Evolutionary conservation across 2,329 filamentous ascomycete genomes (phyloP).

Genomic region (Nemania sp.): DNA sequence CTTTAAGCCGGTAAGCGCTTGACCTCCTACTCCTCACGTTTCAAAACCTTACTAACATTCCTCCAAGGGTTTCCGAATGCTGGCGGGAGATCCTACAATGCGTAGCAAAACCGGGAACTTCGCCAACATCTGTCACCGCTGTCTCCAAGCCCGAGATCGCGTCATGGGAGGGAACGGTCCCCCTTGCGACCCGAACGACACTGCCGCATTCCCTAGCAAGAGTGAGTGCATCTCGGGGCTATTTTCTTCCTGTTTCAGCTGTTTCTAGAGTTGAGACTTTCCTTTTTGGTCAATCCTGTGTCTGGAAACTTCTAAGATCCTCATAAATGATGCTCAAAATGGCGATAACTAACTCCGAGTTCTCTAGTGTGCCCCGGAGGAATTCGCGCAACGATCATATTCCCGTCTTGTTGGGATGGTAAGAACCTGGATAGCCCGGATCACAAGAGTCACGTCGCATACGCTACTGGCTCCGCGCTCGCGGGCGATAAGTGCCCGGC

Average conservation of each 20-base stretch:
- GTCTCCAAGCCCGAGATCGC: conserved; percentile 18
- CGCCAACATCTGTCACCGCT: conserved; percentile 25
- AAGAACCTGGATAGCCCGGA: conserved; percentile 48
- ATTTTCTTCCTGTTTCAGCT: too few species aligned
- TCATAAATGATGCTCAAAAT: too few species aligned
- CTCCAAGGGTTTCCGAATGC: conserved; percentile 22
- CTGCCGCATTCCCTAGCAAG: conserved; percentile 18
- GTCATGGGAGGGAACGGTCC: conserved; percentile 22
- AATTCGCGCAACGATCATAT: conserved; percentile 23
- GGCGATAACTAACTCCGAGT: too few species aligned
- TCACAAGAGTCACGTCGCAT: conserved; percentile 45
- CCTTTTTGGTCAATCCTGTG: too few species aligned
- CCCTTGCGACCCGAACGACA: conserved; percentile 14
- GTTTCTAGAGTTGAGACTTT: too few species aligned
- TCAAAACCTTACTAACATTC: not conserved
- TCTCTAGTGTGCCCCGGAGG: conserved; percentile 24
- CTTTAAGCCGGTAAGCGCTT: conserved; percentile 13
- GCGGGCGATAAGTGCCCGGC: conserved; percentile 21
- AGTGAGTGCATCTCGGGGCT: too few species aligned
- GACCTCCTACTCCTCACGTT: not conserved
- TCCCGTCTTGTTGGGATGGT: conserved; percentile 47
- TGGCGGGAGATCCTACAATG: conserved; percentile 18
- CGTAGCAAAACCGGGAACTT: conserved; percentile 21
- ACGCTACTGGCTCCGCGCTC: conserved; percentile 19
- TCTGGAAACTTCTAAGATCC: too few species aligned